Evolutionary conservation across 1,139 yeast genomes (phyloP).

Genomic region (Candida sanyaensis): DNA sequence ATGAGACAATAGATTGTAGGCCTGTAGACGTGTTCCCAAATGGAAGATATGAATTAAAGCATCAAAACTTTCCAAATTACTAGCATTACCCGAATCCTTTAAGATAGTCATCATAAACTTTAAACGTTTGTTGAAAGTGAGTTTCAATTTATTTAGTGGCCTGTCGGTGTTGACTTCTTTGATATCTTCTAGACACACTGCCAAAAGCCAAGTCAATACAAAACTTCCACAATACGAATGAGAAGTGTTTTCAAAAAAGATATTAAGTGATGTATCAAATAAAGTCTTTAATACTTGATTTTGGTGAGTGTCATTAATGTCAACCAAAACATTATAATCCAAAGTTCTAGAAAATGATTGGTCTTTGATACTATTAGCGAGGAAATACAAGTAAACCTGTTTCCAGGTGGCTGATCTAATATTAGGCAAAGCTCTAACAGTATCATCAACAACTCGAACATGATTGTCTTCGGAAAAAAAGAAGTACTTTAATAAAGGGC

Average conservation of each 20-base stretch:
- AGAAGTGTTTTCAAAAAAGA: conserved; percentile 30
- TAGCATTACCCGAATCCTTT: conserved; percentile 33
- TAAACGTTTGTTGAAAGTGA: conserved; percentile 38
- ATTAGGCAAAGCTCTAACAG: conserved; percentile 39
- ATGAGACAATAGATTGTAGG: conserved; percentile 26
- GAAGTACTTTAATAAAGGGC: conserved; percentile 53
- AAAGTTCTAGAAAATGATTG: conserved; percentile 62
- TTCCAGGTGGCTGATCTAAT: conserved; percentile 57
- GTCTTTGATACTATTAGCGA: conserved; percentile 49
- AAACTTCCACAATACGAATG: conserved; percentile 22
- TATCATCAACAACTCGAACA: conserved; percentile 36
- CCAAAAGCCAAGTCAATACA: conserved; percentile 37
- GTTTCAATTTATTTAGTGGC: conserved; percentile 31
- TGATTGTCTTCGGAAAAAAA: conserved; percentile 46
- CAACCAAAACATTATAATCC: conserved; percentile 41
- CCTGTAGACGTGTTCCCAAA: conserved; percentile 40
- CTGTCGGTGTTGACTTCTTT: conserved; percentile 28
- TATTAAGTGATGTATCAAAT: conserved; percentile 33
- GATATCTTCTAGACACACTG: conserved; percentile 40
- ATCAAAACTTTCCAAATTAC: conserved; percentile 47
- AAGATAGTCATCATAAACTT: conserved; percentile 35
- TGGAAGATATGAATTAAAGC: conserved; percentile 42
- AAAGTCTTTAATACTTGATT: conserved; percentile 29
- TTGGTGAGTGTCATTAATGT: conserved; percentile 25
- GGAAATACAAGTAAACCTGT: conserved; percentile 51